These are phyloP conservation scores for Psilocybe mexicana DNA, from an alignment of 1,284 basidiomycete species.

Conservation along the genomic window DNA sequence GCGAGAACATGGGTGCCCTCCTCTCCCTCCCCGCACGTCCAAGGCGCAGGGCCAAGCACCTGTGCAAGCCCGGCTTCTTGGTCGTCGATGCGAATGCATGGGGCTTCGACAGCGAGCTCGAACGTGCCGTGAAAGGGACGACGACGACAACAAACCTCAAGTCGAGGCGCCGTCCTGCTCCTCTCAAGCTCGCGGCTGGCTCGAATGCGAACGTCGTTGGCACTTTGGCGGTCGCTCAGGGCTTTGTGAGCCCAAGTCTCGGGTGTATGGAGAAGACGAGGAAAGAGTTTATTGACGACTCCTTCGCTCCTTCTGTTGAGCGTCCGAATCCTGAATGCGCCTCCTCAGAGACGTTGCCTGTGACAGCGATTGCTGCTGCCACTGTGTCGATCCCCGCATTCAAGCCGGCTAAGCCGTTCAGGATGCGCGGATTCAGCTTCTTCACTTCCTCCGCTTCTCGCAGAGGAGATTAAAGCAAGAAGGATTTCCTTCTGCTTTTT, in stretches of 20 bases:
- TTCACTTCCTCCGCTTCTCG: background rate
- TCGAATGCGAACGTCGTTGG: constrained; percentile 11
- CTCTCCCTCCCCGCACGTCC: constrained; percentile 41
- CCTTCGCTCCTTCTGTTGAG: constrained; percentile 25
- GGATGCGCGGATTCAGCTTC: background rate
- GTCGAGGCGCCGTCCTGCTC: constrained; percentile 44
- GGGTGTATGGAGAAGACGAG: constrained; percentile 18
- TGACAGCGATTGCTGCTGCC: background rate
- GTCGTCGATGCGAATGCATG: constrained; percentile 37
- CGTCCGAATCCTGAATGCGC: background rate
- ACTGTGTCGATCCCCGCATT: background rate
- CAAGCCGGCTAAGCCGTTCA: background rate
- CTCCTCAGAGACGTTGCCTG: background rate
- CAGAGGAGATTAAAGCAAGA: background rate
- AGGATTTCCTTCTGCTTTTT: background rate
- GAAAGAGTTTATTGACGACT: constrained; percentile 34
- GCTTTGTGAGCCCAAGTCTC: constrained; percentile 5
- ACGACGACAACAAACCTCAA: constrained; percentile 22
- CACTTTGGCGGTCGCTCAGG: background rate
- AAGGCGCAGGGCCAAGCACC: constrained; percentile 38
- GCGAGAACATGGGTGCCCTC: constrained; percentile 30
- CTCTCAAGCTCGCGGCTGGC: constrained; percentile 37
- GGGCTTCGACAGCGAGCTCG: background rate
- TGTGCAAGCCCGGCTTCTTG: constrained; percentile 41
- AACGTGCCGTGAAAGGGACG: background rate